These are phyloP conservation scores for Oenanthe sinensis DNA, from an alignment of 129 eudicot species.

Conservation along the genomic window DNA sequence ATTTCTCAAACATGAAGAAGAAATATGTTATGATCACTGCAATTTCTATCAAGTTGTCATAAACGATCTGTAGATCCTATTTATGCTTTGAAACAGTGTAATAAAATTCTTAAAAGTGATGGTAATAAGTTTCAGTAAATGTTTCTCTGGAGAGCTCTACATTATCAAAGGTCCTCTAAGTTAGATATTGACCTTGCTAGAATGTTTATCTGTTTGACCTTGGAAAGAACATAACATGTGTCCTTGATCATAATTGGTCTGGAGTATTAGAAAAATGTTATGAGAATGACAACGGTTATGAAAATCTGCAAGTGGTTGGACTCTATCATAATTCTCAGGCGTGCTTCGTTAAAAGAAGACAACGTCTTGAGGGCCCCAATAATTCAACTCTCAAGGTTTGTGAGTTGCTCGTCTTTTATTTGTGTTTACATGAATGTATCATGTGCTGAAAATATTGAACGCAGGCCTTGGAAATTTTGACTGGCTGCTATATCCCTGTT, in stretches of 20 bases:
- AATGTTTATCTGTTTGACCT: neutral
- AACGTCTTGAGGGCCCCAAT: constrained; percentile 76
- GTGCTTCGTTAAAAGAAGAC: constrained; percentile 86
- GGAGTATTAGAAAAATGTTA: neutral
- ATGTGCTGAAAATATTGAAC: constrained; percentile 20
- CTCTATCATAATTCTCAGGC: constrained; percentile 43
- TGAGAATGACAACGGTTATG: neutral
- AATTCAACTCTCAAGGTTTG: constrained; percentile 82
- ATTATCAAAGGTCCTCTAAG: neutral
- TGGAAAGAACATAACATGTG: neutral
- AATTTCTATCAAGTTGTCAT: neutral
- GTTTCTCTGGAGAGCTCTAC: neutral
- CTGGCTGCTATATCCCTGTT: constrained; percentile 87
- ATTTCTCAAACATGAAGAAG: neutral
- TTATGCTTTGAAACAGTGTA: neutral
- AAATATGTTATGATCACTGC: neutral
- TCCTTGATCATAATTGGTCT: neutral
- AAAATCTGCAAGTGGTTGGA: constrained; percentile 2
- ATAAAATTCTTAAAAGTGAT: neutral
- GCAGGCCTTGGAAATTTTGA: constrained; percentile 94
- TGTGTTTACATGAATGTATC: neutral
- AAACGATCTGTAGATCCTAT: neutral
- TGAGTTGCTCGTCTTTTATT: neutral
- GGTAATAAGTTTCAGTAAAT: neutral
- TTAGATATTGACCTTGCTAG: neutral